Base-by-base conservation (phyloP, 225 moss, liverwort and hornwort genomes). In the Sphagnum tenellum region DNA sequence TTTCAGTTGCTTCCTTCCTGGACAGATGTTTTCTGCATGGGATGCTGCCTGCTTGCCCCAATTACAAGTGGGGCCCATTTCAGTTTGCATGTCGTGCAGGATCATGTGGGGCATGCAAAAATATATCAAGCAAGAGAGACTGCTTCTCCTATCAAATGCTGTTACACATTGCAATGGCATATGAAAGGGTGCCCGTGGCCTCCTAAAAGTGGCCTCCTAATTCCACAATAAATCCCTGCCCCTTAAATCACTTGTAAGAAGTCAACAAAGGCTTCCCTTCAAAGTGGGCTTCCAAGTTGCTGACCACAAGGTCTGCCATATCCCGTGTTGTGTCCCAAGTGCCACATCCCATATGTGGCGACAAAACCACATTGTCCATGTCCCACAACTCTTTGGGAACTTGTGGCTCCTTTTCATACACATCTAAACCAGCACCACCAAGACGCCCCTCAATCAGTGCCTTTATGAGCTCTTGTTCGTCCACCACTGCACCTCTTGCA, bases 371-470 rank as follows among this genome's bases (percentile, higher is more conserved):
- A 64, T 86, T 88, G 45, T 90, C 86, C 83, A 90, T 73, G 63
- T 74, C 73, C 74, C 80, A 78, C 50, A 90, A 77, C 81, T 86
- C 85, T 70, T 86, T 76, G n/a, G 90, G 90, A 47, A 86, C 86
- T 29, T 85, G 63, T 46, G 90, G 90, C 57, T 90, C 86, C 10
- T 86, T 76, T 68, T 81, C 88, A 67, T 74, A 90, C 13, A 90
- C 90, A 59, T 88, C 90, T 77, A 90, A 52, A 65, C 90, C 90
- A 51, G 88, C 90, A 67, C 88, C 90, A 65, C 79, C 86, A 50
- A 90, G 71, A 64, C 86, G 83, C 65, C 81, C 80, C 66, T 88
- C 88, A 50, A 90, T 70, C 4, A 90, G 65, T 48, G 85, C 85
- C 69, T 79, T 90, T 67, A 90, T 88, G 48, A 90, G 82, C 66